phyloP scores from a whole-genome alignment of 768 basidiomycete genomes.

The Glaciozyma martinii region DNA sequence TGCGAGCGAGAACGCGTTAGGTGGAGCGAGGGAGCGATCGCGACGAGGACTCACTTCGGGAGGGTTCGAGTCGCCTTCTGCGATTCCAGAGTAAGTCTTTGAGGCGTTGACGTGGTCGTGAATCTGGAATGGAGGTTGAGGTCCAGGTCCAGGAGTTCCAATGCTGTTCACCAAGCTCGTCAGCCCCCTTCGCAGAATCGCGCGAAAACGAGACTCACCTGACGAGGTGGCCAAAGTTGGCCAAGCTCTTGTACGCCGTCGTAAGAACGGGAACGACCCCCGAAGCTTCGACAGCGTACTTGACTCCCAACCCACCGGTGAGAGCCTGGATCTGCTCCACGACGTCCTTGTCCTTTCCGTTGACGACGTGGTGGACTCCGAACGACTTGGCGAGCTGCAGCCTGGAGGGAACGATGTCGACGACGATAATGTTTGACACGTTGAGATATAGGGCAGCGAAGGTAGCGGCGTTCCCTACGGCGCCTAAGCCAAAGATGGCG shows the following conservation, averaged over 20 bases:
- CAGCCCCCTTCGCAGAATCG: background rate
- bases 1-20: background rate
- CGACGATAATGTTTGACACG: conserved; percentile 25
- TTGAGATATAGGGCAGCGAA: conserved; percentile 26
- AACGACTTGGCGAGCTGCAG: conserved; percentile 23
- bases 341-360: conserved; percentile 12
- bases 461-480: conserved; percentile 31
- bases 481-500: conserved; percentile 31
- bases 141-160: conserved; percentile 19
- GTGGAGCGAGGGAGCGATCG: background rate
- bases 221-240: background rate
- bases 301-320: conserved; percentile 25
- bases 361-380: conserved; percentile 27
- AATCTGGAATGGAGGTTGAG: conserved; percentile 9
- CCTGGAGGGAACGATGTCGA: conserved; percentile 23
- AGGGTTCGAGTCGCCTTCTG: conserved; percentile 32
- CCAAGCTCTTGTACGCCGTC: background rate
- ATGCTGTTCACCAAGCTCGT: background rate
- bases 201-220: background rate
- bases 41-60: background rate
- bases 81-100: conserved; percentile 16
- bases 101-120: conserved; percentile 16
- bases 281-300: conserved; percentile 29
- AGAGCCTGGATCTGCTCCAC: conserved; percentile 15
- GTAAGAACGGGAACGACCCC: conserved; percentile 1